Conservation (phyloP, 148 eudicot genomes). For the Persicaria tinctoria region DNA sequence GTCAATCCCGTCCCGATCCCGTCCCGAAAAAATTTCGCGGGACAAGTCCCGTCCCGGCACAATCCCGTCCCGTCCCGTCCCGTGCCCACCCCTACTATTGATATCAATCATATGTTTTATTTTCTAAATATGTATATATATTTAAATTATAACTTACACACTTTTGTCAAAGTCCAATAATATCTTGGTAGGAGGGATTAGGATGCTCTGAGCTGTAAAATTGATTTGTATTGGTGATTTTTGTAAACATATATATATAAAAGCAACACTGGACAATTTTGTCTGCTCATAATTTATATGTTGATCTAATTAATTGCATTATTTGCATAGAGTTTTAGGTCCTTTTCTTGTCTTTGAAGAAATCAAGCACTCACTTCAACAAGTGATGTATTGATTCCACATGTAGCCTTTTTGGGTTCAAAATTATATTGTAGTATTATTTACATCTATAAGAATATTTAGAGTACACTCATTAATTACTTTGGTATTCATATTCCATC, state of each 20-base stretch:
- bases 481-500: neutral
- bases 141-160: neutral
- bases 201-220: neutral
- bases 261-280: no score
- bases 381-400: neutral
- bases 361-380: slow-evolving; percentile 6
- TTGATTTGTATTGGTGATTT: neutral
- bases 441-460: no score
- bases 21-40: no score
- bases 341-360: slow-evolving; percentile 8
- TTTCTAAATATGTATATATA: neutral
- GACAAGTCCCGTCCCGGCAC: no score
- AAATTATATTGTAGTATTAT: neutral
- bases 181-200: neutral
- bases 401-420: neutral
- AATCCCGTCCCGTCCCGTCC: no score
- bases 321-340: neutral
- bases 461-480: neutral
- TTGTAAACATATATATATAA: no score
- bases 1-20: no score
- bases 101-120: neutral
- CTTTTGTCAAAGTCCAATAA: neutral
- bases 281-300: neutral
- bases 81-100: neutral
- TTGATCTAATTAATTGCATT: neutral